Evolutionary conservation across 1,284 basidiomycete genomes (phyloP), one percentile per base, ranked within the genome.

Genomic region (Cutaneotrichosporon sp.): DNA sequence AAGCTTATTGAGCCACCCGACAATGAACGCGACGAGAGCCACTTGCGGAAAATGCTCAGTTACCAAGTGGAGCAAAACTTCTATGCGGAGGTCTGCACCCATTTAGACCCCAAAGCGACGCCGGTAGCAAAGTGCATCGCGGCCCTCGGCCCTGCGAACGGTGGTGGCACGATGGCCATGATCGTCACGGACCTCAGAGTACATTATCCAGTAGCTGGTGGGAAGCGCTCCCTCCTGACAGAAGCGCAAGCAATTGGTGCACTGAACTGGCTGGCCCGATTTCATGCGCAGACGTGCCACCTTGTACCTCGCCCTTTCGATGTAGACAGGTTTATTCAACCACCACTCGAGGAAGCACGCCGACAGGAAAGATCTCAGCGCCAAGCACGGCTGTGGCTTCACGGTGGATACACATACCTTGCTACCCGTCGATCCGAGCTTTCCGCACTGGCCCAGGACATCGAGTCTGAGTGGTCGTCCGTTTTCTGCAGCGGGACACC

Each of bases 381-480:
- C 37, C 42, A n/a, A n/a, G n/a, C n/a, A 15, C 49, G 46, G 20
- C 42, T 59, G 17, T 59, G 57, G 57, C 49, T 53, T 1, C 55
- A 59, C n/a, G 57, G 57, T 9, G 57, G 57, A 12, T 59, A 59
- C 49, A 59, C 57, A 21, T 59, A 59, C 38, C 54, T 59, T 46
- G 54, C 54, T 2, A 59, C 57, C 42, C 51, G 57, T 13, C 10
- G 22, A 51, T n/a, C n/a, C 20, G 57, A 59, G 49, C 41, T 51
- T 23, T 48, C 51, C 9, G 13, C 21, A 10, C 51, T 55, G 5
- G 40, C 23, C 2, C 23, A 13, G 1, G 37, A 36, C 22, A n/a
- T 17, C 23, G 37, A 22, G 4, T 43, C 44, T 9, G 57, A 59
- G 51, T 59, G 57, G 57, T 20, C 26, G 8, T 4, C 8, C 2